A percentile compares a stretch with the other conserved stretches of the same genome.
These are phyloP conservation scores for Torulaspora indica DNA, from an alignment of 805 yeast species.

Conservation along the genomic window DNA sequence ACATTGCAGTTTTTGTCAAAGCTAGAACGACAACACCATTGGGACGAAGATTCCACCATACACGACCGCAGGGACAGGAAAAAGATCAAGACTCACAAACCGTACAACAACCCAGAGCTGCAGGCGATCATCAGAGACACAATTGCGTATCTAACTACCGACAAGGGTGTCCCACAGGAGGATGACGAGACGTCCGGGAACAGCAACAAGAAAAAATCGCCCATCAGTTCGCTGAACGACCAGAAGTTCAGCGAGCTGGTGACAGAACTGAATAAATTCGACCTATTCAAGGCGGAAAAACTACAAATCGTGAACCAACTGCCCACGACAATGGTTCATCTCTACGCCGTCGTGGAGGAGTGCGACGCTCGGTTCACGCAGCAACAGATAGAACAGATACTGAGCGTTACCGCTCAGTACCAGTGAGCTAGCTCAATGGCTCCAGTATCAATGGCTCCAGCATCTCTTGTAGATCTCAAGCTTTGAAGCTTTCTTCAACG, in stretches of 20 bases:
- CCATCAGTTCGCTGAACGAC: slow-evolving; percentile 31
- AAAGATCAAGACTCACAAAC: slow-evolving; percentile 28
- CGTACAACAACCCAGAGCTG: slow-evolving; percentile 36
- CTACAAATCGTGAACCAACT: slow-evolving; percentile 76
- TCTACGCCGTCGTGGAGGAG: slow-evolving; percentile 82
- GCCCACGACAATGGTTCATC: slow-evolving; percentile 74
- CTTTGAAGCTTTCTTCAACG: too few species aligned
- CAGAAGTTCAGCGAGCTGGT: slow-evolving; percentile 32
- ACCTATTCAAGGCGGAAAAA: slow-evolving; percentile 74
- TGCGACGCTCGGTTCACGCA: slow-evolving; percentile 83
- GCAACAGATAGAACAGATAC: slow-evolving; percentile 54
- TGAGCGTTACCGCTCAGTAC: slow-evolving; percentile 46
- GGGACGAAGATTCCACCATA: slow-evolving; percentile 30
- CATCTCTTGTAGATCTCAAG: too few species aligned
- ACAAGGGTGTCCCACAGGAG: slow-evolving; percentile 22
- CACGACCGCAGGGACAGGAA: slow-evolving; percentile 19
- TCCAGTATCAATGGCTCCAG: too few species aligned
- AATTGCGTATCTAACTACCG: slow-evolving; percentile 24
- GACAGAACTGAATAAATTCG: slow-evolving; percentile 37
- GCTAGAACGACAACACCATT: slow-evolving; percentile 38
- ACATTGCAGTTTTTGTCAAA: slow-evolving; percentile 46
- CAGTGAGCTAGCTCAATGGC: not conserved
- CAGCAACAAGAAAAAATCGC: slow-evolving; percentile 19
- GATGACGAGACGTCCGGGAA: slow-evolving; percentile 11
- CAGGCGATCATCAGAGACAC: slow-evolving; percentile 37